Conservation (phyloP, 2,329 filamentous ascomycete species). For the Coleophoma crateriformis region DNA sequence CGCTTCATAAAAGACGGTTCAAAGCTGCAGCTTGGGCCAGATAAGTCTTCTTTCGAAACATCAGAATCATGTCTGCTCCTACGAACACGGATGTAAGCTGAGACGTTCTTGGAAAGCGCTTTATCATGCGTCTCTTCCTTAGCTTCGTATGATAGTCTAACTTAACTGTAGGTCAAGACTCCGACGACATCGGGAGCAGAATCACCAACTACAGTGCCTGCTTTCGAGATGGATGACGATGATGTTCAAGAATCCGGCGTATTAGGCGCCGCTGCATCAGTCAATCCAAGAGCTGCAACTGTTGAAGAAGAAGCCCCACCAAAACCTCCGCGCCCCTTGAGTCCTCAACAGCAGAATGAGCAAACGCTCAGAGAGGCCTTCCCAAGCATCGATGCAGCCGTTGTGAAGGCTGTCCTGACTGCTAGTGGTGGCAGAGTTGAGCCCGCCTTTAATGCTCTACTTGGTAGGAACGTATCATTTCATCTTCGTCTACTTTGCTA, state of each 20-base stretch:
- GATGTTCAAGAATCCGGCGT: conserved; percentile 58
- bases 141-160: conserved; percentile 4
- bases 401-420: conserved; percentile 81
- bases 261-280: conserved; percentile 37
- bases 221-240: conserved; percentile 66
- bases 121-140: conserved; percentile 13
- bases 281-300: conserved; percentile 35
- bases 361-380: conserved; percentile 91
- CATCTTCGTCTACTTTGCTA: neutral
- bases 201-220: conserved; percentile 60
- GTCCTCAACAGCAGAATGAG: conserved; percentile 78
- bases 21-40: neutral
- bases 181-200: conserved; percentile 39
- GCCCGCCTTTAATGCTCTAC: conserved; percentile 88
- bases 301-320: conserved; percentile 52
- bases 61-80: conserved; percentile 35
- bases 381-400: conserved; percentile 69
- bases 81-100: conserved; percentile 35
- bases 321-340: conserved; percentile 81
- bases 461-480: conserved; percentile 49
- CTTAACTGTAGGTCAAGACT: conserved; percentile 15
- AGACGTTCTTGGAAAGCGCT: conserved; percentile 14
- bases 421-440: conserved; percentile 87
- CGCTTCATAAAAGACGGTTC: neutral
- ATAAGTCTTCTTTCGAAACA: neutral